Percentiles rank a stretch among this genome's conserved stretches.
Evolutionary conservation across 2,329 filamentous ascomycete genomes (phyloP).

Genomic region (Berkeleyomyces rouxiae): DNA sequence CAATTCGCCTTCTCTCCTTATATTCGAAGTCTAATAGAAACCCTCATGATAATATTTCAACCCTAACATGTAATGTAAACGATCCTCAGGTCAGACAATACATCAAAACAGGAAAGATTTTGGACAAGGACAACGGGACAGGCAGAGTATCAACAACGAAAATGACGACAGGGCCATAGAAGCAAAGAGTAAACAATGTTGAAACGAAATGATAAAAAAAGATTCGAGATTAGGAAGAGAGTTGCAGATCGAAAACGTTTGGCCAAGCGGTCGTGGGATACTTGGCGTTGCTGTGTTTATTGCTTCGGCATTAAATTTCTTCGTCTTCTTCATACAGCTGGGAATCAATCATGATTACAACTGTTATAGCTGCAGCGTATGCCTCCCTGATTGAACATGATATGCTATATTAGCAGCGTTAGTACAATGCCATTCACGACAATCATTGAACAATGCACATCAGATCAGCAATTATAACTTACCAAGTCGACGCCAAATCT

Average conservation of each 20-base stretch:
- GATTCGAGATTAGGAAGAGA: neutral
- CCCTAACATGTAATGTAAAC: no score
- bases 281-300: neutral
- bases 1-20: no score
- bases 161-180: no score
- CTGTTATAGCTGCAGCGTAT: constrained; percentile 55
- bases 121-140: neutral
- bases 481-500: constrained; percentile 52
- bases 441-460: neutral
- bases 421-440: neutral
- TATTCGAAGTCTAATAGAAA: no score
- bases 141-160: neutral
- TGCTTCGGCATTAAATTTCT: neutral
- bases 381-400: constrained; percentile 60
- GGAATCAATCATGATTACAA: constrained; percentile 50
- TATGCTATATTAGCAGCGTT: constrained; percentile 31
- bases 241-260: neutral
- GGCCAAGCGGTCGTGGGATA: neutral
- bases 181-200: no score
- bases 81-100: no score
- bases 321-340: constrained; percentile 17
- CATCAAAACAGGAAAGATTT: no score
- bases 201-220: neutral
- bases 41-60: no score
- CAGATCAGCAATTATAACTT: constrained; percentile 19